Conservation (phyloP, 108 stramenopile genomes). For the Aurantiochytrium sp. region DNA sequence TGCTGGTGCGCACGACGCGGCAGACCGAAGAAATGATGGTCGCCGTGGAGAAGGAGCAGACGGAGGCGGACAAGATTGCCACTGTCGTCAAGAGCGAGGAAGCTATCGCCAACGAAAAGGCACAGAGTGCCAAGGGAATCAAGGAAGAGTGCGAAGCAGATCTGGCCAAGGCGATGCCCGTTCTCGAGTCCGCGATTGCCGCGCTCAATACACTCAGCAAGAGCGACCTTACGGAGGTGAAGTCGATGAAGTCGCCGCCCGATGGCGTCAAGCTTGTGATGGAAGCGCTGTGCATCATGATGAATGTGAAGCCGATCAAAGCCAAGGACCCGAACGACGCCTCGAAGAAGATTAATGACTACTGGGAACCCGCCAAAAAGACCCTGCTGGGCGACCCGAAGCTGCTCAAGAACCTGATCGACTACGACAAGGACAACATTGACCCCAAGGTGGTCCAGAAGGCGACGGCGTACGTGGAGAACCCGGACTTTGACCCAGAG, state of each 20-base stretch:
- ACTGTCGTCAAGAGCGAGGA: slow-evolving; percentile 50
- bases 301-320: slow-evolving; percentile 44
- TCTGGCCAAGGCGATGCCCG: slow-evolving; percentile 68
- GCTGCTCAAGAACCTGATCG: slow-evolving; percentile 53
- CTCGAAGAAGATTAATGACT: slow-evolving; percentile 54
- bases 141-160: slow-evolving; percentile 60
- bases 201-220: slow-evolving; percentile 64
- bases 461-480: slow-evolving; percentile 30
- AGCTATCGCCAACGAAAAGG: slow-evolving; percentile 44
- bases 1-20: slow-evolving; percentile 37
- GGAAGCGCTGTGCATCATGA: slow-evolving; percentile 62
- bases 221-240: slow-evolving; percentile 65
- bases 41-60: slow-evolving; percentile 46
- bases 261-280: slow-evolving; percentile 57
- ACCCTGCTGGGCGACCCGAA: slow-evolving; percentile 47
- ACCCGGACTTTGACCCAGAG: slow-evolving; percentile 55
- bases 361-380: slow-evolving; percentile 62
- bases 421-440: slow-evolving; percentile 65
- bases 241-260: slow-evolving; percentile 64
- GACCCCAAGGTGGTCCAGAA: slow-evolving; percentile 48
- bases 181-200: slow-evolving; percentile 63
- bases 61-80: slow-evolving; percentile 36
- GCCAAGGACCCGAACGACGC: slow-evolving; percentile 51
- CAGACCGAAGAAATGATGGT: slow-evolving; percentile 54
- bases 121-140: slow-evolving; percentile 43